Evolutionary conservation across 1,139 yeast species (phyloP).

Genomic region (Saccharomyces hybrid): DNA sequence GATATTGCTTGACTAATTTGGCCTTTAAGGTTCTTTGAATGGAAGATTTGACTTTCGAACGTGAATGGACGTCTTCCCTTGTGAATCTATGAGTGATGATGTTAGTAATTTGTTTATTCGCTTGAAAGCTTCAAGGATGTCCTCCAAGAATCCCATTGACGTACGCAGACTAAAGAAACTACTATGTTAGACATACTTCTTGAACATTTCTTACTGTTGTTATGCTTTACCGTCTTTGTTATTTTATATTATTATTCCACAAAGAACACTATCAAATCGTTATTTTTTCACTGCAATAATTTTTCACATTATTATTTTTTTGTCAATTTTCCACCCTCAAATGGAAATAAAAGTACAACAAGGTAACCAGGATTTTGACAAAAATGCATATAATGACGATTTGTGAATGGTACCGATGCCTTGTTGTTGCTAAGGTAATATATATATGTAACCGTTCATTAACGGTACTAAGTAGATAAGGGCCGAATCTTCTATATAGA

Average conservation of each 20-base stretch:
- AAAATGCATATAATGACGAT: background rate
- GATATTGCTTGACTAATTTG: slow-evolving; percentile 65
- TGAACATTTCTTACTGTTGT: background rate
- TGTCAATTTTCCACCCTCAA: background rate
- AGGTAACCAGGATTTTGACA: background rate
- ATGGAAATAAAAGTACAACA: background rate
- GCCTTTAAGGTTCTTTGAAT: slow-evolving; percentile 78
- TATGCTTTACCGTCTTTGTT: background rate
- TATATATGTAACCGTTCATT: background rate
- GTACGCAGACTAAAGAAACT: background rate
- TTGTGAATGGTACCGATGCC: background rate
- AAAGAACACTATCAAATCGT: background rate
- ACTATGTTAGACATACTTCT: background rate
- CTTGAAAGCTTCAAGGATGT: background rate
- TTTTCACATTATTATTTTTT: background rate
- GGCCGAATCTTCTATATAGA: background rate
- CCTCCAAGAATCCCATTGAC: background rate
- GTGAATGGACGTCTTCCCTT: slow-evolving; percentile 80
- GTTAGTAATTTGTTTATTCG: background rate
- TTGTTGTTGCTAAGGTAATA: background rate
- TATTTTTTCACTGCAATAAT: background rate
- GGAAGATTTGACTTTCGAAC: slow-evolving; percentile 87
- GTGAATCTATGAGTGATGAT: slow-evolving; percentile 47
- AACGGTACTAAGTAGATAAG: background rate
- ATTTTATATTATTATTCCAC: background rate